Base-by-base conservation (phyloP, 306 rosid species). In the Trifolium subterraneum region DNA sequence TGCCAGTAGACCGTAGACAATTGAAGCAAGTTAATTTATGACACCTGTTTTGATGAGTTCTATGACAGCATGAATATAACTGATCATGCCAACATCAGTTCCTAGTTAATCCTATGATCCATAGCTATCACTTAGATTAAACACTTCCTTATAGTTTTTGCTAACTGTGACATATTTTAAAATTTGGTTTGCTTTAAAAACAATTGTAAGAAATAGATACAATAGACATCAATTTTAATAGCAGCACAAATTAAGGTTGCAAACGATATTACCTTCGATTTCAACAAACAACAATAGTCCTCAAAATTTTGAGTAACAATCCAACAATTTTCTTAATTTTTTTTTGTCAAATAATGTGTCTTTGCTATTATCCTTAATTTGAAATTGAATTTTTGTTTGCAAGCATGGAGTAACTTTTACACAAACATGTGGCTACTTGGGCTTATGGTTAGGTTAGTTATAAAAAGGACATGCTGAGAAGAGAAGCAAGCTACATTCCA, bases 61-160 rank as follows among this genome's bases (percentile, higher is more conserved):
- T 54, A 23, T 10, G 50, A 62, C 61, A 64, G 25, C 60, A 45
- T 45, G 80, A 36, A 70, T 56, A 70, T 19, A 44, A 78, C 65
- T 62, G 18, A 79, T 36, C 39, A 29, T 68, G 68, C 67, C 71
- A 41, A 61, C 18, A 16, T 36, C 42, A 14, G 66, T 9, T 59
- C 41, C 76, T 39, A 15, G 36, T 73, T 6, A 67, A 58, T 41
- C 31, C 63, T 59, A 47, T 35, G 55, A 61, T 50, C 23, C 64
- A 68, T 80, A 60, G 55, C 72, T 75, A 41, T 67, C 66, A 67
- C 56, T 33, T 42, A 27, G 31, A 48, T 38, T 36, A 67, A 73
- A 59, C 55, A 3, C 50, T 48, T 56, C 48, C 70, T 9, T 60
- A 23, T 74, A 12, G 19, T 64, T 8, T 51, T 0, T 51, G 25